These are phyloP conservation scores for Gracilaria domingensis DNA, from an alignment of 23 red algal genomes.

Conservation along the genomic window DNA sequence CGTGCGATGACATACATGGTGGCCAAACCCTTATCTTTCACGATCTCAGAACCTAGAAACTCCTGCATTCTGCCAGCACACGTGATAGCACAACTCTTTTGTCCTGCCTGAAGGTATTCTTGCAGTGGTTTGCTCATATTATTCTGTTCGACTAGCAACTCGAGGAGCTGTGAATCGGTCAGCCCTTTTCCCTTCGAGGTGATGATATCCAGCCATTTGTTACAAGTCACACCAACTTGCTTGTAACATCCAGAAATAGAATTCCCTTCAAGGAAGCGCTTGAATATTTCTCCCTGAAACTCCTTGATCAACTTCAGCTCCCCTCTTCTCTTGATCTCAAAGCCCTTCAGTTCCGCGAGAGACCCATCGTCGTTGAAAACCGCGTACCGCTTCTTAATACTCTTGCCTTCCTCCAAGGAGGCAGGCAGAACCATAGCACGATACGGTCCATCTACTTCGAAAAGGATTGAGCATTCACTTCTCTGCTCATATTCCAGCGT, in stretches of 20 bases:
- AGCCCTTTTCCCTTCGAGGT: slow-evolving; percentile 80
- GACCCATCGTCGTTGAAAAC: slow-evolving; percentile 96
- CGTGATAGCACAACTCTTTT: slow-evolving; percentile 96
- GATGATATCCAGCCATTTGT: slow-evolving; percentile 90
- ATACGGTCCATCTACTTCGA: slow-evolving; percentile 99
- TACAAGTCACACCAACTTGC: slow-evolving; percentile 80
- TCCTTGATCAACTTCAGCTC: slow-evolving; percentile 99
- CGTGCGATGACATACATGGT: slow-evolving; percentile 89
- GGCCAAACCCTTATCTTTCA: slow-evolving; percentile 85
- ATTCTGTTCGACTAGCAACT: slow-evolving; percentile 95
- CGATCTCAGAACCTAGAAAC: slow-evolving; percentile 86
- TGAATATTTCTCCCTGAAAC: slow-evolving; percentile 96
- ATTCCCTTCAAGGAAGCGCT: slow-evolving; percentile 79
- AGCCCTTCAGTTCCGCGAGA: slow-evolving; percentile 97
- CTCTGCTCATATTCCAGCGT: slow-evolving; percentile 70
- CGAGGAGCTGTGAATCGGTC: slow-evolving; percentile 81
- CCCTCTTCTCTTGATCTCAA: slow-evolving; percentile 97
- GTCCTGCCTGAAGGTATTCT: slow-evolving; percentile 83
- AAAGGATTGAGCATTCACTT: slow-evolving; percentile 93
- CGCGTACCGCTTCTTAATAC: slow-evolving; percentile 99
- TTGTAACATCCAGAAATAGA: slow-evolving; percentile 77
- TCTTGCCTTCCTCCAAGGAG: slow-evolving; percentile 94
- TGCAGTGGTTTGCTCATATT: slow-evolving; percentile 93
- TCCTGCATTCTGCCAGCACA: slow-evolving; percentile 92
- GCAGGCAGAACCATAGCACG: slow-evolving; percentile 97